Conservation (phyloP, 2,329 filamentous ascomycete species). For the Diaporthe vaccinii region DNA sequence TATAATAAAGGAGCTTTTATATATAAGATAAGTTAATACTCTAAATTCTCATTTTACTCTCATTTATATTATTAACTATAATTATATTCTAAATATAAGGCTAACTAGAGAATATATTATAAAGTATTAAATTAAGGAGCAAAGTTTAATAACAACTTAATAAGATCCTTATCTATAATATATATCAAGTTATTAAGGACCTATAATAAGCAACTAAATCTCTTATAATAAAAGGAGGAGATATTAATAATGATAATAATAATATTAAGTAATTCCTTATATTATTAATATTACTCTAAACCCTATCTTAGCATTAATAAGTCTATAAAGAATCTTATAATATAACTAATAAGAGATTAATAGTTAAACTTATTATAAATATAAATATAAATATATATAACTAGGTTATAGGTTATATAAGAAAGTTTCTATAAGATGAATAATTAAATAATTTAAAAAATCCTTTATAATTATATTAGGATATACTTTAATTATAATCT, state of each 20-base stretch:
- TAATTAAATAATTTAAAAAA: too few species aligned
- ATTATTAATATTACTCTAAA: neutral
- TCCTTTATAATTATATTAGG: too few species aligned
- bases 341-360: neutral
- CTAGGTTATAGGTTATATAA: neutral
- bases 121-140: neutral
- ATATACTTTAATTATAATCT: too few species aligned
- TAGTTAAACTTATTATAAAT: neutral
- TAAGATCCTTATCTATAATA: neutral
- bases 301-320: neutral
- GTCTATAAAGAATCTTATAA: neutral
- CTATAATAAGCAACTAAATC: neutral
- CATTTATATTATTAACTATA: neutral
- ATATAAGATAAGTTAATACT: neutral
- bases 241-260: neutral
- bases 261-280: neutral
- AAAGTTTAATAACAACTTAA: neutral
- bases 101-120: neutral
- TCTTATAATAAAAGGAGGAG: neutral
- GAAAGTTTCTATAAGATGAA: neutral
- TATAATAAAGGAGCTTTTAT: neutral
- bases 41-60: neutral
- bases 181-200: neutral
- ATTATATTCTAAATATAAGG: neutral
- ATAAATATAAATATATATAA: neutral